These are phyloP conservation scores for Solanum neorickii DNA, from an alignment of 257 asterid genomes.

Conservation along the genomic window DNA sequence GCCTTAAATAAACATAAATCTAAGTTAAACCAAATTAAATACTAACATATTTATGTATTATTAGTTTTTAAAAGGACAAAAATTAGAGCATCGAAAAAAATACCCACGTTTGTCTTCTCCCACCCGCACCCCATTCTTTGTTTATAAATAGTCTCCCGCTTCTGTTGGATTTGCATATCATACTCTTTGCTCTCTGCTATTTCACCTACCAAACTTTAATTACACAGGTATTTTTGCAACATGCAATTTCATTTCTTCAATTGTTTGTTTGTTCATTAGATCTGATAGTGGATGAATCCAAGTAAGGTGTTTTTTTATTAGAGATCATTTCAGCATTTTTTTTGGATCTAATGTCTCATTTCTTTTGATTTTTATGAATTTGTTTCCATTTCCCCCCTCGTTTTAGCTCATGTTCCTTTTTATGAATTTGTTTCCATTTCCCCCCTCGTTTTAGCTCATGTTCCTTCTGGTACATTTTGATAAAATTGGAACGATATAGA, in stretches of 20 bases:
- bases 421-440: background rate
- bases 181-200: background rate
- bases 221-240: background rate
- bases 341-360: background rate
- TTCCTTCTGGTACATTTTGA: background rate
- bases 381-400: background rate
- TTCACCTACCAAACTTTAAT: background rate
- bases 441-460: background rate
- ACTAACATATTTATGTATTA: too few relatives aligned
- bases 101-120: background rate
- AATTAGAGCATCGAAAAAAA: background rate
- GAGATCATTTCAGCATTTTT: background rate
- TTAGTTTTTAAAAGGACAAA: background rate
- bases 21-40: too few relatives aligned
- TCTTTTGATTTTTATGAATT: background rate
- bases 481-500: background rate
- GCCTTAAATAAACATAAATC: rapidly evolving
- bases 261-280: background rate
- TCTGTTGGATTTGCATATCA: background rate
- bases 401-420: background rate
- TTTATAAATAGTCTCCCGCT: background rate
- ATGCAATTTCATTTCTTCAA: background rate
- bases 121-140: background rate
- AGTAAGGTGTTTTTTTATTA: background rate
- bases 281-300: background rate